phyloP scores from a whole-genome alignment of 2,329 filamentous ascomycete species.

The Tolypocladium cylindrosporum region DNA sequence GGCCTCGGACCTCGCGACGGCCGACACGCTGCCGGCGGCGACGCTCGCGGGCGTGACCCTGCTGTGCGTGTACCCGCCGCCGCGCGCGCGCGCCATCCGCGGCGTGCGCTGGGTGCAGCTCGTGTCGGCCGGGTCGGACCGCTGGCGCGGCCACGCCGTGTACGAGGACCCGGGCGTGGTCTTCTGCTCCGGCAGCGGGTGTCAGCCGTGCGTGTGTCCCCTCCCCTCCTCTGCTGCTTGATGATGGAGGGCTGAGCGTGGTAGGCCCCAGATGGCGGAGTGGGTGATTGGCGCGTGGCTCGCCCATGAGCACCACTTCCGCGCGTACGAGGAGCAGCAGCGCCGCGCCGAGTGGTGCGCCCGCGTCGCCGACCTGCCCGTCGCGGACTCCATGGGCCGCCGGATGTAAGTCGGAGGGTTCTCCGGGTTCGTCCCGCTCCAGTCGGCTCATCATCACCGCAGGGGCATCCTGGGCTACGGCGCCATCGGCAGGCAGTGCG shows the following conservation, averaged over 20 bases:
- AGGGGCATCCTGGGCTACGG: constrained; percentile 34
- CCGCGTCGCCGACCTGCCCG: constrained; percentile 5
- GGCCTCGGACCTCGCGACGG: constrained; percentile 7
- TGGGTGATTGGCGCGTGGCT: constrained; percentile 29
- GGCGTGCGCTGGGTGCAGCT: constrained; percentile 34
- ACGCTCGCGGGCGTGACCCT: constrained; percentile 31
- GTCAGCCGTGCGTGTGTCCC: constrained; percentile 25
- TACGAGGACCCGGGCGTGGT: constrained; percentile 23
- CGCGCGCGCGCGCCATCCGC: constrained; percentile 18
- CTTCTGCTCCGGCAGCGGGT: constrained; percentile 31
- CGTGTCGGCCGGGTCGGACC: constrained; percentile 31
- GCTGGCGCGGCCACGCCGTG: constrained; percentile 23
- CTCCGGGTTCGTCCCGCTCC: too few species aligned
- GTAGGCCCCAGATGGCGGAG: constrained; percentile 27
- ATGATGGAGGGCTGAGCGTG: background rate
- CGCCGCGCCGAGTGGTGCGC: constrained; percentile 16
- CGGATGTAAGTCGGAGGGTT: constrained; percentile 18
- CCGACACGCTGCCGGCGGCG: constrained; percentile 18
- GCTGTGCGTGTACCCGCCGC: constrained; percentile 21
- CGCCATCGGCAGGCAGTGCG: constrained; percentile 32
- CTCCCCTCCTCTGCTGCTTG: background rate
- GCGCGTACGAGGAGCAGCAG: constrained; percentile 17
- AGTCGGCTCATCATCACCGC: background rate
- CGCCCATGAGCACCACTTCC: constrained; percentile 20
- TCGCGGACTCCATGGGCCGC: constrained; percentile 21